These are phyloP conservation scores for Sordariomycetes sp. DNA, from an alignment of 2,329 filamentous ascomycete genomes.

Conservation along the genomic window DNA sequence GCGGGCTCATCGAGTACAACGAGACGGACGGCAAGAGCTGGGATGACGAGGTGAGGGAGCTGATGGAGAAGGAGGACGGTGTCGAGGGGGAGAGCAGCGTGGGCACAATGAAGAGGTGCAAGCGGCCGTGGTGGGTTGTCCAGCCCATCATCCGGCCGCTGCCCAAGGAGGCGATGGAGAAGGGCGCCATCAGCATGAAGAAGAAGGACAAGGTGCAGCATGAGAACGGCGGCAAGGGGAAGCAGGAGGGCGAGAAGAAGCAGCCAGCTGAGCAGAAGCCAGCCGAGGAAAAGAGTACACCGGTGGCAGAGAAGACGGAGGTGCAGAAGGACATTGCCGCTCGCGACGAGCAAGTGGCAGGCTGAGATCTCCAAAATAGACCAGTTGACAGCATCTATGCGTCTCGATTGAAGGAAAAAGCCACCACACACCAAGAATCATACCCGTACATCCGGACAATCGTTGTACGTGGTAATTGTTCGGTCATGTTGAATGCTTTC, in stretches of 20 bases:
- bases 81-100: conserved; percentile 49
- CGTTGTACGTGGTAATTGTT: too few species aligned
- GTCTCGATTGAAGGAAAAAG: too few species aligned
- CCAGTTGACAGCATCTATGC: too few species aligned
- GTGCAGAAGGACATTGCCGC: conserved; percentile 13
- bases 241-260: conserved; percentile 4
- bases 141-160: conserved; percentile 81
- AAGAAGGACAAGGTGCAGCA: conserved; percentile 68
- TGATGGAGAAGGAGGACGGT: conserved; percentile 20
- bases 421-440: too few species aligned
- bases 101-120: conserved; percentile 62
- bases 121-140: conserved; percentile 80
- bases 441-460: too few species aligned
- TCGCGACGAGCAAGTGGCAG: conserved; percentile 15
- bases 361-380: conserved; percentile 9
- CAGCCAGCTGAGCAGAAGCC: conserved; percentile 6
- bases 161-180: conserved; percentile 78
- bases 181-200: conserved; percentile 65
- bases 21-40: conserved; percentile 39
- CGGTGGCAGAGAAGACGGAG: background rate
- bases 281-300: background rate
- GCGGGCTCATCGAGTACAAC: conserved; percentile 62
- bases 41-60: conserved; percentile 24
- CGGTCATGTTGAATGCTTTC: too few species aligned
- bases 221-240: conserved; percentile 2